Conservation (phyloP, 2,329 filamentous ascomycete species). For the Ilyonectria destructans region DNA sequence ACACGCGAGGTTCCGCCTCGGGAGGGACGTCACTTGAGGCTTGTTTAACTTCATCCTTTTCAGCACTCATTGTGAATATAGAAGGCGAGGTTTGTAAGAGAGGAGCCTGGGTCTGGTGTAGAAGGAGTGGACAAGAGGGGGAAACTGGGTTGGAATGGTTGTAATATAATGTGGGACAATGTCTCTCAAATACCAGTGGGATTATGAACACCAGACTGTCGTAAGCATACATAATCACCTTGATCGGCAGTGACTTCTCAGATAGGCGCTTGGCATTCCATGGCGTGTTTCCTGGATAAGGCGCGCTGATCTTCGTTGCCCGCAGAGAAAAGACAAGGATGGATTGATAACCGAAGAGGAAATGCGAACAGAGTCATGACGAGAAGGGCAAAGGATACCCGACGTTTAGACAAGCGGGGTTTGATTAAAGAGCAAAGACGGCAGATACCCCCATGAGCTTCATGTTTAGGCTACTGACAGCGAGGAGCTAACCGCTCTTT, state of each 20-base stretch:
- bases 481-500: constrained; percentile 2
- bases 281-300: neutral
- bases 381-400: neutral
- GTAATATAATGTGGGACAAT: neutral
- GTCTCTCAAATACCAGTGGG: neutral
- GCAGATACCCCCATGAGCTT: neutral
- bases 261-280: neutral
- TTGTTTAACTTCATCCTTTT: neutral
- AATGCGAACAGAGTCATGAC: neutral
- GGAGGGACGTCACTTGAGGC: neutral
- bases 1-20: neutral
- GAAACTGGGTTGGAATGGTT: neutral
- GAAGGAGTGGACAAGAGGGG: neutral
- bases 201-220: neutral
- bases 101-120: neutral
- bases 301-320: neutral
- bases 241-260: neutral
- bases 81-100: neutral
- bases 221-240: neutral
- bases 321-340: neutral
- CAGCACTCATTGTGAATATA: neutral
- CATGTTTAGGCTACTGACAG: neutral
- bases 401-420: neutral
- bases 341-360: neutral
- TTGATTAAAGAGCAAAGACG: neutral